Conservation (phyloP, 768 basidiomycete species). For the Boletus patriciae region DNA sequence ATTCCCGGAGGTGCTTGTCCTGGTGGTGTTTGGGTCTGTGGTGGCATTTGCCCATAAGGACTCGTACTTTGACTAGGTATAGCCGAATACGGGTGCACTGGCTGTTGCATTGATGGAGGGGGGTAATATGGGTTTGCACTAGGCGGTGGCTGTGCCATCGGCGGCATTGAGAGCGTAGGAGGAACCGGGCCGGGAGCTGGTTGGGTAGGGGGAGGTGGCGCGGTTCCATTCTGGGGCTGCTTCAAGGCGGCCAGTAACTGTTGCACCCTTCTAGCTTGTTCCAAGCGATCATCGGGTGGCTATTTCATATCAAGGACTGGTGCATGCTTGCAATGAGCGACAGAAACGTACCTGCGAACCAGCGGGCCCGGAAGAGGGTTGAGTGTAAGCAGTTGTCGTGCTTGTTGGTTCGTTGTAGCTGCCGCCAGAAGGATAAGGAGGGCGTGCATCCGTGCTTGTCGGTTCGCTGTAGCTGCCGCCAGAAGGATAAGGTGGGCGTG, state of each 20-base stretch:
- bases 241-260: slow-evolving; percentile 81
- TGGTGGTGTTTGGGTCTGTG: slow-evolving; percentile 30
- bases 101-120: slow-evolving; percentile 36
- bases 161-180: slow-evolving; percentile 36
- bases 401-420: slow-evolving; percentile 29
- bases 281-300: slow-evolving; percentile 69
- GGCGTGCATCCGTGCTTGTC: slow-evolving; percentile 34
- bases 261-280: slow-evolving; percentile 86
- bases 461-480: slow-evolving; percentile 28
- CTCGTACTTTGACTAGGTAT: slow-evolving; percentile 20
- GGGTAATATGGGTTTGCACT: slow-evolving; percentile 45
- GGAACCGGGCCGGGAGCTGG: slow-evolving; percentile 39
- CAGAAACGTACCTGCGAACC: slow-evolving; percentile 33
- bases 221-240: slow-evolving; percentile 50
- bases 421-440: slow-evolving; percentile 31
- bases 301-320: slow-evolving; percentile 3
- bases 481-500: slow-evolving; percentile 38
- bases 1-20: slow-evolving; percentile 37
- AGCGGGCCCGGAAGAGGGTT: slow-evolving; percentile 19
- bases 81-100: slow-evolving; percentile 21
- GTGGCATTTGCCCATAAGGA: slow-evolving; percentile 33
- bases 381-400: slow-evolving; percentile 24
- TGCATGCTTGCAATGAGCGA: not conserved
- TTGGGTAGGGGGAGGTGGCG: slow-evolving; percentile 18
- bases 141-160: slow-evolving; percentile 29